These are phyloP conservation scores for Brasilioporus rufonigricans DNA, from an alignment of 768 basidiomycete species.

Conservation along the genomic window DNA sequence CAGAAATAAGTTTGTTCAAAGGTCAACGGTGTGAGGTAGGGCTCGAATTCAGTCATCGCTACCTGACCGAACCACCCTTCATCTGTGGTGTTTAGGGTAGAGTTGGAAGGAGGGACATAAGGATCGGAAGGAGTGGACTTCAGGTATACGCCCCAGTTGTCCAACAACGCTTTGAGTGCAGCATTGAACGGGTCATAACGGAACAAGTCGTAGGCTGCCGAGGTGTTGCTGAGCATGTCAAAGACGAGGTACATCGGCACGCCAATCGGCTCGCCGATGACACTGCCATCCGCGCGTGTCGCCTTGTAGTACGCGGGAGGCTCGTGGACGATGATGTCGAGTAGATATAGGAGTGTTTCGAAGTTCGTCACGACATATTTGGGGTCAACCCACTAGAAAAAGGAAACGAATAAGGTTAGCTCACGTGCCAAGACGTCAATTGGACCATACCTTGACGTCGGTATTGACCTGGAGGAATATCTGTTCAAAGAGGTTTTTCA, in stretches of 20 bases:
- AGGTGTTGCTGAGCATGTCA: slow-evolving; percentile 24
- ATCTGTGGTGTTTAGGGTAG: neutral
- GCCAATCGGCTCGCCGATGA: slow-evolving; percentile 19
- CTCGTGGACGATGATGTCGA: neutral
- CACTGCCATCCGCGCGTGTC: neutral
- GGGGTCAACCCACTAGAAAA: slow-evolving; percentile 1
- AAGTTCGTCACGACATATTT: neutral
- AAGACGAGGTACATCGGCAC: slow-evolving; percentile 16
- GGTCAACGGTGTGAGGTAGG: neutral
- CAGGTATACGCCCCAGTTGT: slow-evolving; percentile 4
- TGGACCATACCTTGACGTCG: neutral
- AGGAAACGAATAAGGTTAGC: neutral
- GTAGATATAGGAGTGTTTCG: neutral
- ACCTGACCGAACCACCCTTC: neutral
- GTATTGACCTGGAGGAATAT: slow-evolving; percentile 5
- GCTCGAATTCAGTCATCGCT: neutral
- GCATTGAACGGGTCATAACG: slow-evolving; percentile 3
- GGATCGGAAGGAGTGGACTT: neutral
- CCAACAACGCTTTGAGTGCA: neutral
- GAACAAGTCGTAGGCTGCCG: slow-evolving; percentile 18
- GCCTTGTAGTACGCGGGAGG: slow-evolving; percentile 4
- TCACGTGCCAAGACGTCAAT: neutral
- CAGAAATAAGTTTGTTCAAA: neutral
- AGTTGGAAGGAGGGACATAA: neutral
- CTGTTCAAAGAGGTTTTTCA: neutral